These are phyloP conservation scores for Penicillium silybi DNA, from an alignment of 495 filamentous ascomycete genomes.

Conservation along the genomic window DNA sequence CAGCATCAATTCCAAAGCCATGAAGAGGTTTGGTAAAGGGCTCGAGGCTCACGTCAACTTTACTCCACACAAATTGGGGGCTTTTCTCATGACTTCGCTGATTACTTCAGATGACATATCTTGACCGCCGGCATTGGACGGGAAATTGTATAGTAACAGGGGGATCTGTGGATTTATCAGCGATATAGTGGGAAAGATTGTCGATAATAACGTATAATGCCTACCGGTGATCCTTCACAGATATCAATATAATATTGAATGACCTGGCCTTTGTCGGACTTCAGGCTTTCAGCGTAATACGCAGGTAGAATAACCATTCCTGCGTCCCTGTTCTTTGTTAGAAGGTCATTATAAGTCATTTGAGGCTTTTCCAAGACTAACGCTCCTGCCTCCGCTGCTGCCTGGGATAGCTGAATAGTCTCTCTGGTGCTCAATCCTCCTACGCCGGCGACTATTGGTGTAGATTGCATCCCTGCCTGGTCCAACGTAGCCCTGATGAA, in stretches of 20 bases:
- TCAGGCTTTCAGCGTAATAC: slow-evolving; percentile 22
- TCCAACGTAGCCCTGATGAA: slow-evolving; percentile 19
- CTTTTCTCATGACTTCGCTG: slow-evolving; percentile 8
- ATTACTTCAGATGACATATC: slow-evolving; percentile 23
- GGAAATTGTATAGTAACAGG: slow-evolving; percentile 20
- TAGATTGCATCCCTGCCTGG: slow-evolving; percentile 13
- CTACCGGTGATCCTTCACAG: slow-evolving; percentile 18
- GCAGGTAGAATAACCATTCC: slow-evolving; percentile 24
- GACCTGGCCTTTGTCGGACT: slow-evolving; percentile 12
- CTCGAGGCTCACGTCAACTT: slow-evolving; percentile 23
- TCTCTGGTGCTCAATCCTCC: slow-evolving; percentile 20
- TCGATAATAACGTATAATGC: no score
- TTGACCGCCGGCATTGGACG: slow-evolving; percentile 19
- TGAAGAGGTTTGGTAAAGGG: no score
- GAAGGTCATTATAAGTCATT: no score
- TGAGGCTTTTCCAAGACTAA: slow-evolving; percentile 1
- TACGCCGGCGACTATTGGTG: slow-evolving; percentile 19
- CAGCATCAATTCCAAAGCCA: no score
- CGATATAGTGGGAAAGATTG: no score
- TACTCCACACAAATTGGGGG: slow-evolving; percentile 18
- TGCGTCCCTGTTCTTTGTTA: slow-evolving; percentile 21
- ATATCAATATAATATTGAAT: slow-evolving; percentile 21
- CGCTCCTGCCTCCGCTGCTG: slow-evolving; percentile 19
- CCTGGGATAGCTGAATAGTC: slow-evolving; percentile 11
- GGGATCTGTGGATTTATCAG: slow-evolving; percentile 12